Evolutionary conservation across 2,329 filamentous ascomycete genomes (phyloP).

Genomic region (Fusarium coicis): DNA sequence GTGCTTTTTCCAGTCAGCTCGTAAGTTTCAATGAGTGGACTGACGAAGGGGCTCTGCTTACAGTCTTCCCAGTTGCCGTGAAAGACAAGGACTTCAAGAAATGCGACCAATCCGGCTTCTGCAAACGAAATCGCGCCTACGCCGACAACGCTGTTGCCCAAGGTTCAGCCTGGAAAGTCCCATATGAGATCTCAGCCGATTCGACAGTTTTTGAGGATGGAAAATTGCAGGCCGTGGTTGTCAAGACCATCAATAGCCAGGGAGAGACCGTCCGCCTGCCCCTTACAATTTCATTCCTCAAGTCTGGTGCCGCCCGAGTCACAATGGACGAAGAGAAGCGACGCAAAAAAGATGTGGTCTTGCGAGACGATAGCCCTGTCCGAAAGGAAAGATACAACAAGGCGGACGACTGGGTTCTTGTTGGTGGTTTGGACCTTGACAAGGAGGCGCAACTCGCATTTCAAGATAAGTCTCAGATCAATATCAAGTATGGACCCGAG

Average conservation of each 20-base stretch:
- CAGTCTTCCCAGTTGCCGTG: conserved; percentile 71
- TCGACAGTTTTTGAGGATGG: conserved; percentile 83
- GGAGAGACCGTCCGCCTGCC: conserved; percentile 81
- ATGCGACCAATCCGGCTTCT: conserved; percentile 95
- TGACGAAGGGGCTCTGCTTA: conserved; percentile 24
- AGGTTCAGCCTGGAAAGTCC: conserved; percentile 77
- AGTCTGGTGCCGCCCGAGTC: conserved; percentile 88
- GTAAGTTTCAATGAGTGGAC: conserved; percentile 56
- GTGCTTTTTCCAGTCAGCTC: conserved; percentile 70
- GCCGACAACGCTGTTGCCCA: conserved; percentile 79
- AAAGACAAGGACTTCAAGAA: conserved; percentile 99
- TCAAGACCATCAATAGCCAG: conserved; percentile 76
- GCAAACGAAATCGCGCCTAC: conserved; percentile 90
- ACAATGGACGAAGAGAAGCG: conserved; percentile 92
- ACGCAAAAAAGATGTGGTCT: conserved; percentile 86
- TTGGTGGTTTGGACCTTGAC: conserved; percentile 81
- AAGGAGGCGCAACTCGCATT: conserved; percentile 74
- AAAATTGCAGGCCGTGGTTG: conserved; percentile 80
- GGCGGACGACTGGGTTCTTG: conserved; percentile 84
- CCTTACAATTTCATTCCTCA: conserved; percentile 85
- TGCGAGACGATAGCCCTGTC: conserved; percentile 84
- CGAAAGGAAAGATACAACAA: conserved; percentile 97
- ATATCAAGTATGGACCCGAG: conserved; percentile 81
- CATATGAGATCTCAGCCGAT: conserved; percentile 79
- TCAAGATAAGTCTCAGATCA: conserved; percentile 74